Conservation (phyloP, 805 yeast genomes). For the Blastobotrys robertii region DNA sequence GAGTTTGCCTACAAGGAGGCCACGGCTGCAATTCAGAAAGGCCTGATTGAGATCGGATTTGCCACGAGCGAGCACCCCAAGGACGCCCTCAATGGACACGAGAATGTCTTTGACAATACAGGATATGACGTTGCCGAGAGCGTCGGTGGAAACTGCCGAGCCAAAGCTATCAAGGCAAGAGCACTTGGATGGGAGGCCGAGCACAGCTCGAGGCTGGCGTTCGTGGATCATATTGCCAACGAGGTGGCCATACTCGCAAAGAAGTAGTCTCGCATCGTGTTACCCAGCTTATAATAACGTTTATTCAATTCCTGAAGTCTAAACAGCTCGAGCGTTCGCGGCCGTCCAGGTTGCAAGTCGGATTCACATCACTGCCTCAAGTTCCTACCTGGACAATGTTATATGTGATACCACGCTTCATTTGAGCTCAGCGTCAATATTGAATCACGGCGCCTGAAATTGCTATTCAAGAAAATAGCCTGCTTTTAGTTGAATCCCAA, state of each 20-base stretch:
- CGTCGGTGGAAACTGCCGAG: slow-evolving; percentile 37
- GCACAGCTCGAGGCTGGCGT: slow-evolving; percentile 10
- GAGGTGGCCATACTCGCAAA: neutral
- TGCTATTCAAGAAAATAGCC: too few species aligned
- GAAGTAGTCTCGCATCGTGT: too few species aligned
- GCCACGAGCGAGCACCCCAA: slow-evolving; percentile 29
- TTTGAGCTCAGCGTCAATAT: too few species aligned
- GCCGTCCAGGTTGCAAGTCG: too few species aligned
- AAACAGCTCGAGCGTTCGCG: too few species aligned
- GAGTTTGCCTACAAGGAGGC: slow-evolving; percentile 10
- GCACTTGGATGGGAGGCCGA: slow-evolving; percentile 27
- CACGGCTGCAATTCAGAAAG: slow-evolving; percentile 8
- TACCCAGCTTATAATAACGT: too few species aligned
- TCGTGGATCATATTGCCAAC: slow-evolving; percentile 1
- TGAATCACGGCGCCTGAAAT: too few species aligned
- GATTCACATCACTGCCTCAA: too few species aligned
- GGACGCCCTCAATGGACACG: slow-evolving; percentile 28
- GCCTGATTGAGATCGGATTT: slow-evolving; percentile 3
- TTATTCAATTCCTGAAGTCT: too few species aligned
- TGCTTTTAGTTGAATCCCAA: too few species aligned
- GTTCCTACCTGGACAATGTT: too few species aligned
- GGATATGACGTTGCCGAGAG: slow-evolving; percentile 52
- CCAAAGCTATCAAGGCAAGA: slow-evolving; percentile 39
- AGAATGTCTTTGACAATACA: slow-evolving; percentile 35
- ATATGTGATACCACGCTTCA: too few species aligned